phyloP scores from a whole-genome alignment of 805 yeast species.

The Zygotorulaspora florentina region DNA sequence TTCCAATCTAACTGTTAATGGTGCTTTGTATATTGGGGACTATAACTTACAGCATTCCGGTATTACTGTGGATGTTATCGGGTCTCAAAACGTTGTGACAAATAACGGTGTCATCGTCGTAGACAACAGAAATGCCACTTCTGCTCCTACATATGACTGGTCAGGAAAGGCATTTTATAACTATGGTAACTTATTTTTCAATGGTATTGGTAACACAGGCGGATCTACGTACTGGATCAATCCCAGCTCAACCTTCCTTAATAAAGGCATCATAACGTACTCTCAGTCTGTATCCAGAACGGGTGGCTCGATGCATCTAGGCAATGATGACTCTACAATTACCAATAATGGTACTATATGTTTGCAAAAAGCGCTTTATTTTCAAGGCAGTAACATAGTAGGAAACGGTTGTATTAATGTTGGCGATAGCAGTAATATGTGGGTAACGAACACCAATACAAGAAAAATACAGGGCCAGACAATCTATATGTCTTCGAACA shows the following conservation, averaged over 20 bases:
- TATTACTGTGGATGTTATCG: conserved; percentile 6
- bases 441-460: conserved; percentile 1
- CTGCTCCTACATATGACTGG: conserved; percentile 8
- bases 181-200: conserved; percentile 13
- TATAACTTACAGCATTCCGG: conserved; percentile 3
- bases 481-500: conserved; percentile 8
- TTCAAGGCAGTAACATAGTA: conserved; percentile 5
- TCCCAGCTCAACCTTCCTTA: conserved; percentile 7
- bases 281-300: conserved; percentile 7
- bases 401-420: conserved; percentile 17
- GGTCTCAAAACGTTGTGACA: not conserved
- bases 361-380: conserved; percentile 5
- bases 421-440: conserved; percentile 10
- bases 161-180: conserved; percentile 9
- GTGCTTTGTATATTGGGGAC: conserved; percentile 14
- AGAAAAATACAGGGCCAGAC: conserved; percentile 12
- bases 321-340: conserved; percentile 5
- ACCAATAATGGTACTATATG: conserved; percentile 17
- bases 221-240: conserved; percentile 6
- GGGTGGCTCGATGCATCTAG: conserved; percentile 5
- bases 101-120: conserved; percentile 15
- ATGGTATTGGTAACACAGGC: conserved; percentile 5
- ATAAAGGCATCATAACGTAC: conserved; percentile 12
- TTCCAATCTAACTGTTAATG: conserved; percentile 6
- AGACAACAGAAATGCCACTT: conserved; percentile 10